A percentile compares a stretch with the other conserved stretches of the same genome.
phyloP scores from a whole-genome alignment of 257 asterid species.

The Primulina tabacum region DNA sequence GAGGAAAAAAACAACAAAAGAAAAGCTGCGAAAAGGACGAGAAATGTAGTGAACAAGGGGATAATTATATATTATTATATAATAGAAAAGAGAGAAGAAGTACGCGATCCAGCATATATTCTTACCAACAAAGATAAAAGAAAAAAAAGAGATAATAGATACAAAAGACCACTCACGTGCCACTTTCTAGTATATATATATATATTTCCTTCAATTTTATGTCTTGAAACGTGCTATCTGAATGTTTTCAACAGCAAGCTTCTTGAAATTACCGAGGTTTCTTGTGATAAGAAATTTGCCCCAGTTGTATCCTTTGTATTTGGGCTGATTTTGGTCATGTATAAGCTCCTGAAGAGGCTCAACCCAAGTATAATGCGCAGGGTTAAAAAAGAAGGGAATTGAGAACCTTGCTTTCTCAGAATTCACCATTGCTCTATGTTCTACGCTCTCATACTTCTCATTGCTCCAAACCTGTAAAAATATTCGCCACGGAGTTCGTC shows the following conservation, averaged over 20 bases:
- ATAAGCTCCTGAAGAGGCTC: constrained; percentile 17
- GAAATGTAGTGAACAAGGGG: too few relatives aligned
- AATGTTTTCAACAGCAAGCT: constrained; percentile 30
- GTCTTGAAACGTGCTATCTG: constrained; percentile 31
- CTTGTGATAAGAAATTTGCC: constrained; percentile 32
- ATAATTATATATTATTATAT: too few relatives aligned
- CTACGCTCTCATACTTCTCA: constrained; percentile 45
- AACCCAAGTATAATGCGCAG: constrained; percentile 33
- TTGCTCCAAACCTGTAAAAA: constrained; percentile 42
- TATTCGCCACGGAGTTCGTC: too few relatives aligned
- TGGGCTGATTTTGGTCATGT: constrained; percentile 26
- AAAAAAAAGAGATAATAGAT: too few relatives aligned
- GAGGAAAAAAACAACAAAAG: too few relatives aligned
- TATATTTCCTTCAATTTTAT: too few relatives aligned
- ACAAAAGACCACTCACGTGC: too few relatives aligned
- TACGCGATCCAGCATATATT: too few relatives aligned
- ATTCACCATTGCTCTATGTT: constrained; percentile 38
- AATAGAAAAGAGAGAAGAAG: too few relatives aligned
- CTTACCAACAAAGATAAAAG: too few relatives aligned
- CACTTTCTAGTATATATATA: too few relatives aligned
- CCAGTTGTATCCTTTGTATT: constrained; percentile 31
- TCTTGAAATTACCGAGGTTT: constrained; percentile 29
- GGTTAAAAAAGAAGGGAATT: constrained; percentile 41
- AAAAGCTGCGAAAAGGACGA: too few relatives aligned
- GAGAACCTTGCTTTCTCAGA: constrained; percentile 36